Conservation (phyloP, 2,329 filamentous ascomycete species). For the Botrytis tulipae region DNA sequence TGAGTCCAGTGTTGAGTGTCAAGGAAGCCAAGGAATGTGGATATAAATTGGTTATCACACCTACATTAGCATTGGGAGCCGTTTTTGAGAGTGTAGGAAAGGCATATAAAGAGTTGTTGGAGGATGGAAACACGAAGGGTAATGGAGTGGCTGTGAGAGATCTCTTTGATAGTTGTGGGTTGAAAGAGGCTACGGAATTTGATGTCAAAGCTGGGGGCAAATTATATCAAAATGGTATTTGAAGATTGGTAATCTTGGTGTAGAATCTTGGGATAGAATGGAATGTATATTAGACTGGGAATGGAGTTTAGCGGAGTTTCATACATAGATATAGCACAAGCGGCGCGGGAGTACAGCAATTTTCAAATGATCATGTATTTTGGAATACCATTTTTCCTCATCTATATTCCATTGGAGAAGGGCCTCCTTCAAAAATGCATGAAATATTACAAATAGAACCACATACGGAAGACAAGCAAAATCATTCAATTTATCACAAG, state of each 20-base stretch:
- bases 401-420: background rate
- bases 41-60: conserved; percentile 58
- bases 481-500: rapidly evolving
- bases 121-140: background rate
- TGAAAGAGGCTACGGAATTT: conserved; percentile 4
- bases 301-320: background rate
- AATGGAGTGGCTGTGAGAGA: background rate
- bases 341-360: background rate
- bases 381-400: background rate
- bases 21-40: conserved; percentile 54
- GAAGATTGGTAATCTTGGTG: background rate
- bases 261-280: background rate
- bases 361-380: background rate
- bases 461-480: background rate
- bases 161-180: conserved; percentile 12
- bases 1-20: conserved; percentile 52
- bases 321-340: rapidly evolving
- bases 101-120: background rate
- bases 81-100: conserved; percentile 2
- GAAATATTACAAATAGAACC: no score
- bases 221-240: background rate
- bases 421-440: background rate
- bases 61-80: conserved; percentile 30
- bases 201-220: background rate
- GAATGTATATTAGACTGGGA: no score